Conservation (phyloP, 768 basidiomycete species). For the Punctularia strigosozonata region DNA sequence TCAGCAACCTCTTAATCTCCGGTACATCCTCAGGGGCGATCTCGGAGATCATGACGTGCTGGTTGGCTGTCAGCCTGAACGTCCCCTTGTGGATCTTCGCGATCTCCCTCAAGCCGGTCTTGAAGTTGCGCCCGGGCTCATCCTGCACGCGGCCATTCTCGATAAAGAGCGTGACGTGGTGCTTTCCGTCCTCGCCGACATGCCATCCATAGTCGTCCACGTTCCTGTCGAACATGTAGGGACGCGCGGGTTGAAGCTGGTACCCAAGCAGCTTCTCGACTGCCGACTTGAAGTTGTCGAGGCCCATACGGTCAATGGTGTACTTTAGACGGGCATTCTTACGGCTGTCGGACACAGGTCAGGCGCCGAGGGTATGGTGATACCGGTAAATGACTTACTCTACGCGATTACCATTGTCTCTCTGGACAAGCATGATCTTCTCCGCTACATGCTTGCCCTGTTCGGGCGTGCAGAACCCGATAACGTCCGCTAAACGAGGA, state of each 20-base stretch:
- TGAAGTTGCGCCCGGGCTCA: conserved; percentile 82
- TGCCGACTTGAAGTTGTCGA: conserved; percentile 76
- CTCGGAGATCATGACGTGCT: conserved; percentile 85
- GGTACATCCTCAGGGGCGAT: conserved; percentile 62
- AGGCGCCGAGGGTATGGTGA: no score
- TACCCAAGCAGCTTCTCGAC: conserved; percentile 87
- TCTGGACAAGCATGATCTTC: conserved; percentile 85
- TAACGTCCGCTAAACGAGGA: conserved; percentile 74
- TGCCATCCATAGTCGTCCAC: conserved; percentile 93
- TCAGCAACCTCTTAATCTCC: conserved; percentile 66
- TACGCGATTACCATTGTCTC: conserved; percentile 89
- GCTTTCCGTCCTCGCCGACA: conserved; percentile 74
- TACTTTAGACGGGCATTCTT: conserved; percentile 90
- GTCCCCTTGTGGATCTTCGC: conserved; percentile 90
- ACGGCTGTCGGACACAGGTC: neutral
- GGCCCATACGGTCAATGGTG: conserved; percentile 92
- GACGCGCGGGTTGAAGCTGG: conserved; percentile 55
- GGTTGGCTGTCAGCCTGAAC: conserved; percentile 92
- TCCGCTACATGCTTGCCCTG: conserved; percentile 83
- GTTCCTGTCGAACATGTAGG: conserved; percentile 78
- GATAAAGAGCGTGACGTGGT: conserved; percentile 90
- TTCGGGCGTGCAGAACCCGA: conserved; percentile 88
- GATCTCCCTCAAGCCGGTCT: conserved; percentile 85
- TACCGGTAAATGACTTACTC: no score
- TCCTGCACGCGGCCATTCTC: conserved; percentile 98